phyloP scores from a whole-genome alignment of 192 early-diverging fungal species.

The Dissophora ornata region DNA sequence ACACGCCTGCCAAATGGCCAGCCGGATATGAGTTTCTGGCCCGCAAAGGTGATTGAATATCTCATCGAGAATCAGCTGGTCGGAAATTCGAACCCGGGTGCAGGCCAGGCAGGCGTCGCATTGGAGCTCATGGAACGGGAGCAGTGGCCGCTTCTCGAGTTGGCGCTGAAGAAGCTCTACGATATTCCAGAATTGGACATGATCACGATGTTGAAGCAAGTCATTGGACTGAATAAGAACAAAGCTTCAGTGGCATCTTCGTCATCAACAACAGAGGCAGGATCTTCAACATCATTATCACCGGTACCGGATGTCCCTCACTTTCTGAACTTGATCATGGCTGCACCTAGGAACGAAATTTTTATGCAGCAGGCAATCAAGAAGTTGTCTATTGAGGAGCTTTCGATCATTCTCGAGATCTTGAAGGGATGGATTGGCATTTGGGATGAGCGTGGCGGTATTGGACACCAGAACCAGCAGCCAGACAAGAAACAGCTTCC shows the following conservation, averaged over 20 bases:
- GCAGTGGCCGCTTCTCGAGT: slow-evolving; percentile 56
- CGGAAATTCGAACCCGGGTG: slow-evolving; percentile 49
- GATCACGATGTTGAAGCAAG: slow-evolving; percentile 53
- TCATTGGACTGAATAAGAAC: slow-evolving; percentile 52
- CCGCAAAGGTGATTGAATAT: slow-evolving; percentile 49
- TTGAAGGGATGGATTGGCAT: slow-evolving; percentile 46
- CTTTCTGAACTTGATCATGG: slow-evolving; percentile 52
- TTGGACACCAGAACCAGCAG: slow-evolving; percentile 30
- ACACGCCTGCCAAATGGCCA: slow-evolving; percentile 25
- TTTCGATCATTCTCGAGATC: slow-evolving; percentile 53
- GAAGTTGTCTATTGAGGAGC: slow-evolving; percentile 52
- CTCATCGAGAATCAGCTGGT: slow-evolving; percentile 52
- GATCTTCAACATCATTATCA: neutral
- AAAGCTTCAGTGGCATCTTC: slow-evolving; percentile 16
- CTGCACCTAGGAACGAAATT: slow-evolving; percentile 59
- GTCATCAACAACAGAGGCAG: neutral
- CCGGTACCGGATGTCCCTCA: slow-evolving; percentile 17
- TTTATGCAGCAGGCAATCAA: slow-evolving; percentile 66
- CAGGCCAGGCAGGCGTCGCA: slow-evolving; percentile 52
- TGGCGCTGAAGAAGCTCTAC: slow-evolving; percentile 54
- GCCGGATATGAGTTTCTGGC: slow-evolving; percentile 57
- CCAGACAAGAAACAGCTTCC: slow-evolving; percentile 42
- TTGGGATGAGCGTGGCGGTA: slow-evolving; percentile 50
- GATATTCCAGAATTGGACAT: slow-evolving; percentile 64
- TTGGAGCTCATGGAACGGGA: slow-evolving; percentile 55